Base-by-base conservation (phyloP, 2,329 filamentous ascomycete species). In the Cladophialophora exuberans region DNA sequence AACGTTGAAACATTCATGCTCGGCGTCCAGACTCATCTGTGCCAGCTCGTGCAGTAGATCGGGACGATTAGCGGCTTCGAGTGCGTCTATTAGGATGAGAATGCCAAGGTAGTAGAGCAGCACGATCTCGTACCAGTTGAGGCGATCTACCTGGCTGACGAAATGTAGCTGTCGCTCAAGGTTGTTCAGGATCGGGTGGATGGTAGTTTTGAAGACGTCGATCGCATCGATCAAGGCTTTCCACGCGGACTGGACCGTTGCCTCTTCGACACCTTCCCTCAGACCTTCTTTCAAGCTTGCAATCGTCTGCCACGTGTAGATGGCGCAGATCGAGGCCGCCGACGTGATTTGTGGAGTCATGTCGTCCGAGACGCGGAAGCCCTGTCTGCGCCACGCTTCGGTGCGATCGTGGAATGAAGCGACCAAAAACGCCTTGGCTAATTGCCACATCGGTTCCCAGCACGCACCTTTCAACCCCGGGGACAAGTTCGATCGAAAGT, bases 401-500 rank as follows among this genome's bases (percentile, higher is more conserved):
- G 63, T 64, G 20, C 62, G 47, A 22, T 60, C 47, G 26, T 65
- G 62, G 33, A 67, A 67, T 4, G 44, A 55, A 10, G 63, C 57
- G 11, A 61, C 62, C 2, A 62, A 59, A 20, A 65, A 66, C 2
- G 59, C 57, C 23, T 59, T 60, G 7, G 64, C 63, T 18, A 67
- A 42, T 6, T 59, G 56, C 67, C 65, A 69, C 4, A 60, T 53
- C 22, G 63, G 47, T 44, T 67, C 66, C 9, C 38, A 38, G n/a
- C 62, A 64, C 30, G 59, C 65, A 7, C 65, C 65, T 9, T 65
- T 46, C 6, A 75, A 57, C 0, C 72, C 72, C 2, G 73, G 73
- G 0, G 72, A 73, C 3, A 75, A 63, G 1, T 72, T 52, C 0
- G 73, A 67, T 7, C 71, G 66, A 5, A 68, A 72, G 23, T 74